These are phyloP conservation scores for Ustilago vetiveriae DNA, from an alignment of 1,284 basidiomycete species.

Conservation along the genomic window DNA sequence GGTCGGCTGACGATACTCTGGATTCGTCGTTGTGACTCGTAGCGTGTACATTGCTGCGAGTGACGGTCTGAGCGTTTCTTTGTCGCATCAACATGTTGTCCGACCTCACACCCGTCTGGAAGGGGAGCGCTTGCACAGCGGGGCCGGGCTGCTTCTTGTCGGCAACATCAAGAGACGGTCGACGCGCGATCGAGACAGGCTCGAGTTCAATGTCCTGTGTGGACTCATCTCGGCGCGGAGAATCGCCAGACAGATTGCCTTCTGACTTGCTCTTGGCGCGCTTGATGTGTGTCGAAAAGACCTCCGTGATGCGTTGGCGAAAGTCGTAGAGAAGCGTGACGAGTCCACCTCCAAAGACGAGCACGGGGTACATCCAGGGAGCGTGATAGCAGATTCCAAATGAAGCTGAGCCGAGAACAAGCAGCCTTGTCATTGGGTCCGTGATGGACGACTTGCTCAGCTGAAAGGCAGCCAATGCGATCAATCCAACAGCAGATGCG, in stretches of 20 bases:
- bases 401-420: slow-evolving; percentile 71
- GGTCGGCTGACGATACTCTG: background rate
- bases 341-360: slow-evolving; percentile 67
- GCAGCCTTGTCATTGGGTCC: slow-evolving; percentile 70
- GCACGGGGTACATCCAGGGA: slow-evolving; percentile 67
- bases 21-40: background rate
- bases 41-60: background rate
- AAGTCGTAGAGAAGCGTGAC: slow-evolving; percentile 66
- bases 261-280: background rate
- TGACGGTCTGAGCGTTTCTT: slow-evolving; percentile 10
- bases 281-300: slow-evolving; percentile 1
- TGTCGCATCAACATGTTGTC: slow-evolving; percentile 10
- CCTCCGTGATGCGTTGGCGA: slow-evolving; percentile 25
- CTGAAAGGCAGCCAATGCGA: slow-evolving; percentile 73
- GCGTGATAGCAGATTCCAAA: slow-evolving; percentile 72
- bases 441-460: slow-evolving; percentile 71
- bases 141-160: slow-evolving; percentile 22
- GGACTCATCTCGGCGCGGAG: background rate
- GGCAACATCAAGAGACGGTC: slow-evolving; percentile 7
- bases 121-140: slow-evolving; percentile 14
- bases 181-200: slow-evolving; percentile 1
- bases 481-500: slow-evolving; percentile 73
- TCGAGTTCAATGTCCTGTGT: slow-evolving; percentile 48
- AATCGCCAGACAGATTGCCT: too few species aligned
- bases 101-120: slow-evolving; percentile 7